These are phyloP conservation scores for Pisolithus orientalis DNA, from an alignment of 768 basidiomycete species.

Conservation along the genomic window DNA sequence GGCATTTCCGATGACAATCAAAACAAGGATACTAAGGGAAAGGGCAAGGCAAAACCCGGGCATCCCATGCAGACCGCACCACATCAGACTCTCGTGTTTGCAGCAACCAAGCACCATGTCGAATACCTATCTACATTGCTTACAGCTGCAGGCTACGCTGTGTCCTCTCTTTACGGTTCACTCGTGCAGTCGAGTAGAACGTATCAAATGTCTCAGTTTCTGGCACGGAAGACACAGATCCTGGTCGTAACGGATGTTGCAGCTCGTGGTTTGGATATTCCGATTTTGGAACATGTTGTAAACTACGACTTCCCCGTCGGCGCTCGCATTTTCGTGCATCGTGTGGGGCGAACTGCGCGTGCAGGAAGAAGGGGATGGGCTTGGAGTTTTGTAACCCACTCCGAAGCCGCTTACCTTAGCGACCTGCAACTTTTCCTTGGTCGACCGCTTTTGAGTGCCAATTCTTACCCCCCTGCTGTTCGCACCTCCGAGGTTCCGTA, in stretches of 20 bases:
- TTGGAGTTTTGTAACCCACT: slow-evolving; percentile 85
- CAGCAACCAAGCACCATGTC: slow-evolving; percentile 97
- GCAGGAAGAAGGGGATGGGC: slow-evolving; percentile 95
- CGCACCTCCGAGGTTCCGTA: slow-evolving; percentile 55
- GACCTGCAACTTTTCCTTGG: slow-evolving; percentile 92
- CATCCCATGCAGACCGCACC: slow-evolving; percentile 50
- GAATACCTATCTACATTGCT: slow-evolving; percentile 85
- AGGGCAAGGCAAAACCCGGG: slow-evolving; percentile 46
- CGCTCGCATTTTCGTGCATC: slow-evolving; percentile 89
- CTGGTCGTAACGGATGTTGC: slow-evolving; percentile 98
- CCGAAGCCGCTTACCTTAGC: slow-evolving; percentile 84
- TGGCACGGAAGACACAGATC: slow-evolving; percentile 69
- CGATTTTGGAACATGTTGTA: slow-evolving; percentile 90
- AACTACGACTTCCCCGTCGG: slow-evolving; percentile 99
- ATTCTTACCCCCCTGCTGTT: slow-evolving; percentile 21
- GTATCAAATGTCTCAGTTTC: slow-evolving; percentile 87
- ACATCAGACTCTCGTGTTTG: slow-evolving; percentile 92
- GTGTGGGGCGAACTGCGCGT: slow-evolving; percentile 93
- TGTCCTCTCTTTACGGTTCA: slow-evolving; percentile 93
- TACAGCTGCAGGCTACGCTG: slow-evolving; percentile 73
- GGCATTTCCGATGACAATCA: slow-evolving; percentile 20
- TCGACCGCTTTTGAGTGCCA: slow-evolving; percentile 56
- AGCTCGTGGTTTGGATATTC: slow-evolving; percentile 96
- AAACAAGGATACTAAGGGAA: slow-evolving; percentile 37
- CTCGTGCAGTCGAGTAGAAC: slow-evolving; percentile 88